Base-by-base conservation (phyloP, 1,284 basidiomycete species). In the Cryptococcus sp. region DNA sequence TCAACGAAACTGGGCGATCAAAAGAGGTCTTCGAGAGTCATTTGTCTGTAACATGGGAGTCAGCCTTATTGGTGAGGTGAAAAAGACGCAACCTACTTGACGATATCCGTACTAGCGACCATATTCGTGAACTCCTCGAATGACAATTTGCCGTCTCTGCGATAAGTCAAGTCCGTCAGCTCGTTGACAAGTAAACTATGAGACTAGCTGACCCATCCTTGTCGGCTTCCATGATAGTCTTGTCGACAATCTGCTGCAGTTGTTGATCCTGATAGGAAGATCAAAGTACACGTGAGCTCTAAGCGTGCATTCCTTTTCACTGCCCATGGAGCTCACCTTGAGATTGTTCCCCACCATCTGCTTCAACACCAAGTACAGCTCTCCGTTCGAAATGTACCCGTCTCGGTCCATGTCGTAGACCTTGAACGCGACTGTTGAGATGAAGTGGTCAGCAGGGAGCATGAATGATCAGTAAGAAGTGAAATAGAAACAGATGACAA, bases 311-410 rank as follows among this genome's bases (percentile, higher is more conserved):
- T 5, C 27, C 27, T 30, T 10, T 30, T 30, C 10, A 5, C 5
- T 30, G 27, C 27, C 4, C 27, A 30, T 30, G 27, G 27, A 30
- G 60, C 80, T 54, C 52, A 91, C 90, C 83, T 99, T 98, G 71
- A 98, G 82, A 79, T 99, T 99, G 78, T 91, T 98, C 39, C 95
- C 95, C 47, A 99, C 96, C 95, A 99, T 99, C 92, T 99, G 98
- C 83, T 99, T 99, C 64, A 99, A 82, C 42, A 99, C 95, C 52
- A 99, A 82, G 81, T 98, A 99, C 48, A 99, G 85, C 80, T 99
- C 95, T 57, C 95, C 96, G 74, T 99, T 99, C n/a, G 93, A 96
- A 75, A 99, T 99, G 79, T 82, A 95, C 1, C 93, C 93, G 73
- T 99, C 95, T 50, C 95, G 85, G 76, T 99, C 95, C 81, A 99